Base-by-base conservation (phyloP, 2,329 filamentous ascomycete species). In the Chaetomiaceae sp. region DNA sequence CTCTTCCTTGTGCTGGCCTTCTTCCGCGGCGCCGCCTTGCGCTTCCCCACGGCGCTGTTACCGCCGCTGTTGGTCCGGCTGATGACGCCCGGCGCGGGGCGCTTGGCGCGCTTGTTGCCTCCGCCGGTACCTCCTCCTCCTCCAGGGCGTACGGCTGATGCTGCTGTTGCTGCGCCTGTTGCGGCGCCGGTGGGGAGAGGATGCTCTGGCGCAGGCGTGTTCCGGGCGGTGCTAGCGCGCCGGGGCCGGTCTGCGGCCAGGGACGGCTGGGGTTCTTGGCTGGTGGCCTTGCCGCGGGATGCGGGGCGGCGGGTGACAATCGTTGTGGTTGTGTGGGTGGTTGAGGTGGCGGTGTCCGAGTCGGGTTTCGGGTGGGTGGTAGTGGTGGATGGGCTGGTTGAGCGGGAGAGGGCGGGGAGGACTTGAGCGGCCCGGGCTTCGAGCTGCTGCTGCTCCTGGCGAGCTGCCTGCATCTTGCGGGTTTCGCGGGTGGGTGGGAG, bases 1-100 rank as follows among this genome's bases (percentile, higher is more conserved):
- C 27, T 44, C 27, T n/a, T 48, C 25, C 47, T 27, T 3, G 22
- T 5, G 9, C 73, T 49, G 74, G 75, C 63, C 69, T 84, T 89
- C 73, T 84, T 88, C 62, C 76, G 79, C 3, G 85, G 84, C 51
- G 85, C 83, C 22, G 82, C 82, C 68, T 87, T 87, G 43, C 88
- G 80, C 71, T 83, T 86, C 54, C 86, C 86, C 53, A 89, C 83
- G 56, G 85, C 88, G 63, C 80, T 83, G 65, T 75, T 83, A 64
- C 80, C 79, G 64, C 80, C 80, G 61, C 78, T 78, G 68, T 76
- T 81, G 33, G 78, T 83, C 59, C 76, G 77, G 66, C 76, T 88
- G 62, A 91, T 81, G 59, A 88, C 77, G 53, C 87, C 87, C 11
- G 87, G 88, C 27, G 85, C 87, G 42, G 87, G 87, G 53, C 84